Evolutionary conservation across 371 early-diverging fungal genomes (phyloP).

Genomic region (Apophysomyces sp.): DNA sequence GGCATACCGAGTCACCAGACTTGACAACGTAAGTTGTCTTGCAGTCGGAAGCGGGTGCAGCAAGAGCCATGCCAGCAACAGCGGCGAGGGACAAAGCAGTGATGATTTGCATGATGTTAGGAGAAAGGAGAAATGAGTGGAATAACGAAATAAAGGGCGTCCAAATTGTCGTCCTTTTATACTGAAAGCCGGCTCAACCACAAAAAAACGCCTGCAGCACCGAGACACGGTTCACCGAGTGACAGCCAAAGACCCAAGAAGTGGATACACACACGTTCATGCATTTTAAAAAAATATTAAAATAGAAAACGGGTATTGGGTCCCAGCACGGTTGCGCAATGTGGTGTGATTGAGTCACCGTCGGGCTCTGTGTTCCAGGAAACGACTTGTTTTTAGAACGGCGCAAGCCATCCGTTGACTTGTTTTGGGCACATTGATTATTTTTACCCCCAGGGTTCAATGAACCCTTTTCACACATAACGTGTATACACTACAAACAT

Average conservation of each 20-base stretch:
- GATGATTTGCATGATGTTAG: not conserved
- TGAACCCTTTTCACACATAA: not conserved
- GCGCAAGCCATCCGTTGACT: not conserved
- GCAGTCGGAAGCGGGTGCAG: constrained; percentile 8
- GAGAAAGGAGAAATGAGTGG: not conserved
- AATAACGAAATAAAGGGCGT: not conserved
- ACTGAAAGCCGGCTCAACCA: not conserved
- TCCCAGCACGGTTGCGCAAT: not conserved
- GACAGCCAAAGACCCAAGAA: not conserved
- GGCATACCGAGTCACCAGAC: constrained; percentile 24
- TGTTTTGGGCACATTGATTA: not conserved
- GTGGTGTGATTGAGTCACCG: not conserved
- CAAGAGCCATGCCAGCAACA: constrained; percentile 5
- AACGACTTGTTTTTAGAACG: not conserved
- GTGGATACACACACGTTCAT: not conserved
- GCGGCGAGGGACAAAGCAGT: constrained; percentile 13
- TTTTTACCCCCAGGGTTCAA: constrained; percentile 3
- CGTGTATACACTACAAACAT: too few species aligned
- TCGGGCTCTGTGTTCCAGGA: not conserved
- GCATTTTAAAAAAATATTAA: not conserved
- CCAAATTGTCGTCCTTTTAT: not conserved
- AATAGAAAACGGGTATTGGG: not conserved
- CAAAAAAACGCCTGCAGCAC: not conserved
- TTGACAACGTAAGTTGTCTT: constrained; percentile 23
- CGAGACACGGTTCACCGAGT: not conserved